Conservation (phyloP, 106 monocot species). For the Allium sativum region DNA sequence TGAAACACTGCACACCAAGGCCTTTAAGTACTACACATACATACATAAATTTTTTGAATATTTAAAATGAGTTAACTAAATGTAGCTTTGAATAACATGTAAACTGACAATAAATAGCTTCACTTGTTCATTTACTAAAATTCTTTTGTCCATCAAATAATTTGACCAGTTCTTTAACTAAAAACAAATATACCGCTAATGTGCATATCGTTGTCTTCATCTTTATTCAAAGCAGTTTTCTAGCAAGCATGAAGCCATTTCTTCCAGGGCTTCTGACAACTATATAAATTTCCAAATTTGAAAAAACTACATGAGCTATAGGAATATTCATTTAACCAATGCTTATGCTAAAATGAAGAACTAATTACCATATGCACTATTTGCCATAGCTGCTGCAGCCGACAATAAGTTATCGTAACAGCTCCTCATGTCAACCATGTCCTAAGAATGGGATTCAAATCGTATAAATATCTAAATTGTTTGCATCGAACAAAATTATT, state of each 20-base stretch:
- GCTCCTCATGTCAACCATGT: conserved; percentile 75
- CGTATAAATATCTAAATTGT: no score
- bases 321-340: no score
- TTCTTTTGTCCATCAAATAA: no score
- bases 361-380: conserved; percentile 66
- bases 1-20: no score
- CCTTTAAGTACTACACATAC: no score
- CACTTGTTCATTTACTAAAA: no score
- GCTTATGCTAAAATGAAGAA: conserved; percentile 4
- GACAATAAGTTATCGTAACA: conserved; percentile 80
- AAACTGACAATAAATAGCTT: no score
- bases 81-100: no score
- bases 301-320: not conserved
- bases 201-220: conserved; percentile 78
- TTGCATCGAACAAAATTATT: no score
- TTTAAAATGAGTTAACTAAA: no score
- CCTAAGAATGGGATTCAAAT: conserved; percentile 19
- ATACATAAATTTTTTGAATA: no score
- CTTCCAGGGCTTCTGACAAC: conserved; percentile 71
- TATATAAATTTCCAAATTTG: conserved; percentile 28
- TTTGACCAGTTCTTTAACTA: not conserved
- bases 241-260: conserved; percentile 78
- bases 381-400: conserved; percentile 80
- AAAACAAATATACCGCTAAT: not conserved
- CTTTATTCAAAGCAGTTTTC: conserved; percentile 78